Conservation (phyloP, 176 grass and related monocot genomes). For the Oropetium thomaeum region DNA sequence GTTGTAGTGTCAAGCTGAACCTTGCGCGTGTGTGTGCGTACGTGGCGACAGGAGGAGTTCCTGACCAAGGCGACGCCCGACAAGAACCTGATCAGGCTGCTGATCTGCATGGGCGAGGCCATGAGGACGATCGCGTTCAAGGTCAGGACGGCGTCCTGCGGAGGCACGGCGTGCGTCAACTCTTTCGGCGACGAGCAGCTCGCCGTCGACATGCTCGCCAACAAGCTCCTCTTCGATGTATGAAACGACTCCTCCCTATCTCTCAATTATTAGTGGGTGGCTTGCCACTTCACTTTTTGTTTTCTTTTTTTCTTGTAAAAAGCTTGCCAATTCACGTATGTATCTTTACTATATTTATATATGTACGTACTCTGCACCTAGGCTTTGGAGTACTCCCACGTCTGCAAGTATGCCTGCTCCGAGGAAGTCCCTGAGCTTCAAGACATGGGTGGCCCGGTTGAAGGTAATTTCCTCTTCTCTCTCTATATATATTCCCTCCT, state of each 20-base stretch:
- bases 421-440: constrained; percentile 95
- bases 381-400: constrained; percentile 87
- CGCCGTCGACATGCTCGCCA: constrained; percentile 85
- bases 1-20: not conserved
- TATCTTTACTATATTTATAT: too few relatives aligned
- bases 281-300: not conserved
- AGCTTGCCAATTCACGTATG: not conserved
- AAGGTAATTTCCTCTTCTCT: constrained; percentile 47
- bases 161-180: constrained; percentile 91
- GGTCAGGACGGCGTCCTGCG: constrained; percentile 83
- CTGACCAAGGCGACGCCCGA: constrained; percentile 82
- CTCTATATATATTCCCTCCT: too few relatives aligned
- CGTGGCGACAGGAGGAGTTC: constrained; percentile 70
- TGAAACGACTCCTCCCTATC: not conserved
- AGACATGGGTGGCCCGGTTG: constrained; percentile 92
- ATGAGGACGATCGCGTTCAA: constrained; percentile 96
- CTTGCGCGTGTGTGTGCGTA: not conserved
- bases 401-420: constrained; percentile 98
- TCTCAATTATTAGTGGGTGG: not conserved
- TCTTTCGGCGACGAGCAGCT: constrained; percentile 96
- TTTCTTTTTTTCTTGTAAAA: too few relatives aligned
- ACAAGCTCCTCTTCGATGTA: constrained; percentile 93
- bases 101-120: constrained; percentile 94
- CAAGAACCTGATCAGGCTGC: constrained; percentile 88
- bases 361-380: not conserved